A percentile compares a stretch with the other conserved stretches of the same genome.
These are phyloP conservation scores for Talaromyces ruber DNA, from an alignment of 495 filamentous ascomycete species.

Conservation along the genomic window DNA sequence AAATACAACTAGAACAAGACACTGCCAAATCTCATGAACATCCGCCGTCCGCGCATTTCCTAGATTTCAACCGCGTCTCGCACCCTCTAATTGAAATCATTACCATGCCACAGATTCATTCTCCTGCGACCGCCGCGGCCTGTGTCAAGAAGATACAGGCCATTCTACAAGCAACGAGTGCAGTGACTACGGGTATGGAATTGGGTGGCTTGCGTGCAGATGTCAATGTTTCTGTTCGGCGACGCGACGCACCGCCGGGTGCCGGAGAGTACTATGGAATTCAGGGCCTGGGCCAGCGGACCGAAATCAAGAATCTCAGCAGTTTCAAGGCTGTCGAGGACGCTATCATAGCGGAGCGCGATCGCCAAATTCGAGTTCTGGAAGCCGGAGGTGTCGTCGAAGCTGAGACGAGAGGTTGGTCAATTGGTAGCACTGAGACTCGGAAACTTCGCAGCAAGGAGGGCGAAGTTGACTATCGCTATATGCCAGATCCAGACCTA, in stretches of 20 bases:
- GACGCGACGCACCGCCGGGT: constrained; percentile 35
- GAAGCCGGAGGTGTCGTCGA: constrained; percentile 69
- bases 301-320: constrained; percentile 96
- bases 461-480: constrained; percentile 93
- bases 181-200: constrained; percentile 87
- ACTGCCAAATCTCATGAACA: constrained; percentile 88
- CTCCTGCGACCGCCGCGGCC: constrained; percentile 75
- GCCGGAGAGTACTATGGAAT: constrained; percentile 45
- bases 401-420: constrained; percentile 93
- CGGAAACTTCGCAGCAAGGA: constrained; percentile 79
- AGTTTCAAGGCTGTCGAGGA: constrained; percentile 93
- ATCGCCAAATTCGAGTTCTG: constrained; percentile 75
- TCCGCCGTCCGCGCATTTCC: constrained; percentile 58
- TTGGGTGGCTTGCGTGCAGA: constrained; percentile 84
- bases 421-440: constrained; percentile 68
- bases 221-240: constrained; percentile 85
- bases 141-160: constrained; percentile 83
- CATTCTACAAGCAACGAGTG: constrained; percentile 69
- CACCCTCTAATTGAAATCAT: constrained; percentile 93
- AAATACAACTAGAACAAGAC: constrained; percentile 95
- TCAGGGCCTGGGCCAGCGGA: constrained; percentile 66
- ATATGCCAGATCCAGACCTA: constrained; percentile 97
- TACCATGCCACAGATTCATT: constrained; percentile 76
- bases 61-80: constrained; percentile 92
- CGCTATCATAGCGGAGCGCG: constrained; percentile 82